Percentiles rank a stretch among this genome's conserved stretches.
phyloP scores from a whole-genome alignment of 345 rosid genomes.

The Syzygium grande region DNA sequence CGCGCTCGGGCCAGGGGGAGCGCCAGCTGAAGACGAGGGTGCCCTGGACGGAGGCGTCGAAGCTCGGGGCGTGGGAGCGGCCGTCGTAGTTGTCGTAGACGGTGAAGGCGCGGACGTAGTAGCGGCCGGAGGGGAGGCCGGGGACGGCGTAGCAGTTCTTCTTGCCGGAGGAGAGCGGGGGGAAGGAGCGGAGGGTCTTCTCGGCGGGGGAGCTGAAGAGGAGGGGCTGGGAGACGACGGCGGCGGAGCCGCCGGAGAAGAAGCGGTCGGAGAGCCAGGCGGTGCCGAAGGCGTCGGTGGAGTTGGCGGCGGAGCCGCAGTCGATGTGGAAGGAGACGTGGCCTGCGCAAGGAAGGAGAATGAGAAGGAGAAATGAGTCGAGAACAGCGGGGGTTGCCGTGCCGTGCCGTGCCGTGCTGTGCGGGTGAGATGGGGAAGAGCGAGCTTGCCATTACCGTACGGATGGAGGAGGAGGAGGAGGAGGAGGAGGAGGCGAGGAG shows the following conservation, averaged over 20 bases:
- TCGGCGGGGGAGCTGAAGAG: constrained; percentile 58
- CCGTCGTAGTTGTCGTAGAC: constrained; percentile 94
- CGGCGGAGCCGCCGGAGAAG: constrained; percentile 65
- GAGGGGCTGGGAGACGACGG: constrained; percentile 87
- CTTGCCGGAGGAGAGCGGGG: constrained; percentile 83
- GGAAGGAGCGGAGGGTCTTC: constrained; percentile 79
- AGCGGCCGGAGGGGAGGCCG: constrained; percentile 58
- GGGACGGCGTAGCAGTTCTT: constrained; percentile 92
- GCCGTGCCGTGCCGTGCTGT: neutral
- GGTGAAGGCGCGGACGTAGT: constrained; percentile 84
- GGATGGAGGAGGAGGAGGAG: too few relatives aligned
- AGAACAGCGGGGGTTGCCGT: neutral
- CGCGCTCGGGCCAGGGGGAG: constrained; percentile 68
- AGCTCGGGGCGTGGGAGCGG: constrained; percentile 69
- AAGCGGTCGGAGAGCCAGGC: constrained; percentile 79
- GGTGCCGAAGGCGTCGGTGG: constrained; percentile 56
- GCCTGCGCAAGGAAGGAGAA: neutral
- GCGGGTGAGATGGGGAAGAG: neutral
- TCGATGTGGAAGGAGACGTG: constrained; percentile 59
- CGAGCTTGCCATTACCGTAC: neutral
- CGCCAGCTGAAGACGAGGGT: constrained; percentile 89
- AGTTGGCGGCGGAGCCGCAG: constrained; percentile 56
- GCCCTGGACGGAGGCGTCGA: constrained; percentile 87
- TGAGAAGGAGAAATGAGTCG: neutral
- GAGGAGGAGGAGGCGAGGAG: neutral